These are phyloP conservation scores for Astragalus glycyphyllos DNA, from an alignment of 306 rosid species.

Conservation along the genomic window DNA sequence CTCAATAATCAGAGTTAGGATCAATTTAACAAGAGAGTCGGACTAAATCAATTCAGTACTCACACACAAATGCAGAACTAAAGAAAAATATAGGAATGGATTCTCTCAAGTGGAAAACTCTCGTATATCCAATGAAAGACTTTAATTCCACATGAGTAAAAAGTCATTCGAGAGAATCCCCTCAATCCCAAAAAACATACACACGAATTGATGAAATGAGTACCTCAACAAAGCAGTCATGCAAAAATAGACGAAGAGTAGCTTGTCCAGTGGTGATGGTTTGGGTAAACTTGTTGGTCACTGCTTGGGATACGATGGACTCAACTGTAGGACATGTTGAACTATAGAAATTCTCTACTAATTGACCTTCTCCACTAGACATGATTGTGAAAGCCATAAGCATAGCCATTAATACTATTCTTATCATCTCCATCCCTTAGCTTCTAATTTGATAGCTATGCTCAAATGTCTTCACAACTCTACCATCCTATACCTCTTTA, in stretches of 20 bases:
- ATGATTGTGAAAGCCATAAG: constrained; percentile 34
- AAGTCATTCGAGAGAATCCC: too few relatives aligned
- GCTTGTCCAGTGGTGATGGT: constrained; percentile 65
- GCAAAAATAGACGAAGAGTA: constrained; percentile 83
- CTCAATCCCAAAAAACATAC: too few relatives aligned
- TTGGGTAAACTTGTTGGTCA: constrained; percentile 58
- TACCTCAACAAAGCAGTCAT: constrained; percentile 90
- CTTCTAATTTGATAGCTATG: neutral
- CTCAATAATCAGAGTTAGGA: too few relatives aligned
- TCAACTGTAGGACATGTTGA: constrained; percentile 76
- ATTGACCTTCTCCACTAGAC: constrained; percentile 48
- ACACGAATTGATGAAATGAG: neutral
- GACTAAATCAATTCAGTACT: too few relatives aligned
- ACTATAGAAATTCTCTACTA: constrained; percentile 64
- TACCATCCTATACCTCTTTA: constrained; percentile 6
- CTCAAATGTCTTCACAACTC: constrained; percentile 17
- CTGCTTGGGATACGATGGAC: constrained; percentile 64
- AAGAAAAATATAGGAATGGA: too few relatives aligned
- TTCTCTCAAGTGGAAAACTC: too few relatives aligned
- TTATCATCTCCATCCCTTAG: constrained; percentile 36
- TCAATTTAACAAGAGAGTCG: too few relatives aligned
- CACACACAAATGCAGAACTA: too few relatives aligned
- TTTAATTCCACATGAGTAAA: too few relatives aligned
- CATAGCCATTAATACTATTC: constrained; percentile 37
- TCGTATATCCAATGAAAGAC: too few relatives aligned